Conservation (phyloP, 78 protist genomes). For the Dictyostelium firmibasis region DNA sequence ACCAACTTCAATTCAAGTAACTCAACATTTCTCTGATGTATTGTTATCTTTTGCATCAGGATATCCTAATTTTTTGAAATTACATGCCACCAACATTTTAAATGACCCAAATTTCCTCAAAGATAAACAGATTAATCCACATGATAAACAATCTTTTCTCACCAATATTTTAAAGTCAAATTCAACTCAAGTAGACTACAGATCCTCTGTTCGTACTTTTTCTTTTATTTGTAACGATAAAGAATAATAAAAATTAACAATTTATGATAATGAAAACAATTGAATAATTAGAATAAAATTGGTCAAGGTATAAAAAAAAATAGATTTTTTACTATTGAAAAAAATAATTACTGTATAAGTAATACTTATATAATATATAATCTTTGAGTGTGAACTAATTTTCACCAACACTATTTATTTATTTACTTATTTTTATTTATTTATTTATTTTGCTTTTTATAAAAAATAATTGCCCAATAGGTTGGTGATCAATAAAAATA, state of each 20-base stretch:
- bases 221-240: constrained; percentile 19
- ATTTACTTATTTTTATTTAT: no score
- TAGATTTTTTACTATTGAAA: no score
- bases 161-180: constrained; percentile 6
- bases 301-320: no score
- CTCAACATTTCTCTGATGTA: constrained; percentile 22
- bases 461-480: no score
- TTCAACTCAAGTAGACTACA: constrained; percentile 11
- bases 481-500: no score
- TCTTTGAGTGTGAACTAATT: no score
- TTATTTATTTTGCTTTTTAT: no score
- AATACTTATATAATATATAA: no score
- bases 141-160: constrained; percentile 33
- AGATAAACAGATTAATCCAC: not conserved
- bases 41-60: constrained; percentile 5
- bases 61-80: constrained; percentile 36
- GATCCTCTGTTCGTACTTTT: constrained; percentile 26
- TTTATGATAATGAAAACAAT: not conserved
- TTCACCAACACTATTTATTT: no score
- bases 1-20: not conserved
- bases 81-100: constrained; percentile 6
- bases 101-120: constrained; percentile 12
- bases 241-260: not conserved
- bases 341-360: no score
- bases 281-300: not conserved